Base-by-base conservation (phyloP, 768 basidiomycete species). In the Mycena rebaudengoi region DNA sequence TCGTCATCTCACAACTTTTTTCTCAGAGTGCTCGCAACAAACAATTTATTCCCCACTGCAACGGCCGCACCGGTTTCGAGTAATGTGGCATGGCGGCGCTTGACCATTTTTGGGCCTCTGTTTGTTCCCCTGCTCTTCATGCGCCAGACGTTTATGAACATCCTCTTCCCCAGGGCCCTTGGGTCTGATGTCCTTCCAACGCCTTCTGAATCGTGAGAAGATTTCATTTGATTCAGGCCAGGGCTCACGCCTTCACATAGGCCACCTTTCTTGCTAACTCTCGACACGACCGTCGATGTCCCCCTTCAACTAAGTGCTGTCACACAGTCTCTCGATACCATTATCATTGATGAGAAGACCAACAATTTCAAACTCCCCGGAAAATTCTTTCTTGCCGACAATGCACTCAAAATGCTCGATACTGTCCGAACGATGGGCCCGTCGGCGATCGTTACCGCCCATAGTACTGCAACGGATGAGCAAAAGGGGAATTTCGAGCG, bases 91-190 rank as follows among this genome's bases (percentile, higher is more conserved):
- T 87, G 85, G 76, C 84, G 78, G 60, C 76, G 77, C 35, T 79
- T 85, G n/a, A 90, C 89, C 1, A 90, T 91, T 26, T 91, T 91
- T 67, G 88, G 88, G 21, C 86, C 87, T 53, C 71, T 89, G 89
- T 89, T 56, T 68, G 88, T 78, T 35, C 57, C 55, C 60, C 63
- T 60, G 50, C 43, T 37, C 49, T 68, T 52, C 40, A 48, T 45
- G 26, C 33, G 35, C 23, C 16, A 30, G 33, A 60, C 23, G 26
- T 45, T 64, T 57, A 40, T 64, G 30, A 65, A 40, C 25, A 41
- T 32, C 29, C 21, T 56, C 25, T 70, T 62, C 56, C 14, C 48
- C 33, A 84, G 82, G 53, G 78, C 77, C 10, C 65, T 80, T 58
- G 83, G 79, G 13, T 77, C 74, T 8, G 73, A 77, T 32, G 58